Conservation (phyloP, 495 filamentous ascomycete genomes). For the Aspergillus nanangensis region DNA sequence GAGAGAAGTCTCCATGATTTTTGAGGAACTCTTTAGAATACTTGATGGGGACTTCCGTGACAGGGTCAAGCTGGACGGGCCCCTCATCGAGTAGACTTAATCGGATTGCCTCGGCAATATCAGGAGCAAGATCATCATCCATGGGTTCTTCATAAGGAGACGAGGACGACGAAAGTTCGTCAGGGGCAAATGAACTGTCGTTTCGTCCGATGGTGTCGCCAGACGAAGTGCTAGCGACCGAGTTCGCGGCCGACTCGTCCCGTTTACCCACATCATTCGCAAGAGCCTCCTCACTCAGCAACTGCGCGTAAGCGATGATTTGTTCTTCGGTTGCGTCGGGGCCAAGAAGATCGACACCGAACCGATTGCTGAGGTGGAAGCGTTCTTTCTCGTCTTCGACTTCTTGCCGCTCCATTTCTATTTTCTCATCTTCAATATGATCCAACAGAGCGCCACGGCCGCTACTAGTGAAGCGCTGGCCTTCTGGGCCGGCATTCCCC, state of each 20-base stretch:
- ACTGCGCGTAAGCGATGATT: constrained; percentile 78
- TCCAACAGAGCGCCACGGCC: constrained; percentile 63
- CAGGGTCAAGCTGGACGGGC: constrained; percentile 30
- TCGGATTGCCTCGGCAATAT: constrained; percentile 77
- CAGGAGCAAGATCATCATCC: constrained; percentile 61
- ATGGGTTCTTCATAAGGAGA: constrained; percentile 37
- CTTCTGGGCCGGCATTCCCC: constrained; percentile 48
- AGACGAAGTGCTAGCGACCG: constrained; percentile 39
- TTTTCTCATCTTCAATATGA: constrained; percentile 77
- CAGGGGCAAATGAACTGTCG: constrained; percentile 47
- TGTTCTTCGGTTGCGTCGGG: constrained; percentile 78
- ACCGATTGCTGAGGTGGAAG: constrained; percentile 65
- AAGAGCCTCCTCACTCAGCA: constrained; percentile 80
- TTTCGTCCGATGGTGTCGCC: constrained; percentile 38
- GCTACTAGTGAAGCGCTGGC: constrained; percentile 52
- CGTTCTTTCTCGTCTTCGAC: constrained; percentile 57
- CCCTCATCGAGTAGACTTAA: constrained; percentile 62
- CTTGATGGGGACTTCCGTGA: constrained; percentile 50
- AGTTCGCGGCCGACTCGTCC: constrained; percentile 45
- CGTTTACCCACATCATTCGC: constrained; percentile 56
- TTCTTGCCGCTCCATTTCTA: constrained; percentile 75
- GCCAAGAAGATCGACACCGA: constrained; percentile 75
- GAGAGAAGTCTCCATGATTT: constrained; percentile 9
- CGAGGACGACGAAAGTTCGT: constrained; percentile 39
- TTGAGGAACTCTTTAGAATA: constrained; percentile 35